Conservation (phyloP, 2,329 filamentous ascomycete genomes). For the Aspergillus pseudonomiae region DNA sequence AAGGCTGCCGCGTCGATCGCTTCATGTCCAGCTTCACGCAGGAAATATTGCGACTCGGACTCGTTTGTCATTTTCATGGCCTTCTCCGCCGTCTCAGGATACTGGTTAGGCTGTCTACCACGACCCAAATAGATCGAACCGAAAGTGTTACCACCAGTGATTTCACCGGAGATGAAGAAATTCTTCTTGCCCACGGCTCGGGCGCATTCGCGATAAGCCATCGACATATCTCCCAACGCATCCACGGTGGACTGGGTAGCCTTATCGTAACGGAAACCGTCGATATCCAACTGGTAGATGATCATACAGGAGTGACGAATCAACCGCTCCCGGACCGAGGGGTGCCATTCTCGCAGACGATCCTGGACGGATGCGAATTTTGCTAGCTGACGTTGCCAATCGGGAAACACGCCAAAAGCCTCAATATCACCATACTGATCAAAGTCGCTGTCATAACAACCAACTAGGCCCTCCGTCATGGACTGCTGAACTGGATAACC, state of each 20-base stretch:
- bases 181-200: conserved; percentile 60
- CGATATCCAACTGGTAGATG: conserved; percentile 65
- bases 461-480: conserved; percentile 52
- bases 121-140: conserved; percentile 64
- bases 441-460: conserved; percentile 66
- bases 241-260: conserved; percentile 66
- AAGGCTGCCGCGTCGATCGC: conserved; percentile 65
- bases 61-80: conserved; percentile 54
- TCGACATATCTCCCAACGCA: conserved; percentile 61
- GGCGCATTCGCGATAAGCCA: conserved; percentile 61
- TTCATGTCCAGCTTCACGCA: conserved; percentile 55
- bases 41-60: conserved; percentile 50
- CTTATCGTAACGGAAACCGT: conserved; percentile 70
- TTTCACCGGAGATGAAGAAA: conserved; percentile 67
- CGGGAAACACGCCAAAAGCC: conserved; percentile 64
- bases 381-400: conserved; percentile 65
- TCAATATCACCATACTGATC: conserved; percentile 67
- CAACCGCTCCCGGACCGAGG: conserved; percentile 60
- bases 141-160: conserved; percentile 64
- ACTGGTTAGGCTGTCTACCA: conserved; percentile 60
- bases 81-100: conserved; percentile 50
- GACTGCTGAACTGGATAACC: conserved; percentile 55
- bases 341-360: conserved; percentile 66
- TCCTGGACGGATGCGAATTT: conserved; percentile 71
- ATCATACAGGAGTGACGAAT: conserved; percentile 66